phyloP scores from a whole-genome alignment of 768 basidiomycete genomes.

The Mycena latifolia region DNA sequence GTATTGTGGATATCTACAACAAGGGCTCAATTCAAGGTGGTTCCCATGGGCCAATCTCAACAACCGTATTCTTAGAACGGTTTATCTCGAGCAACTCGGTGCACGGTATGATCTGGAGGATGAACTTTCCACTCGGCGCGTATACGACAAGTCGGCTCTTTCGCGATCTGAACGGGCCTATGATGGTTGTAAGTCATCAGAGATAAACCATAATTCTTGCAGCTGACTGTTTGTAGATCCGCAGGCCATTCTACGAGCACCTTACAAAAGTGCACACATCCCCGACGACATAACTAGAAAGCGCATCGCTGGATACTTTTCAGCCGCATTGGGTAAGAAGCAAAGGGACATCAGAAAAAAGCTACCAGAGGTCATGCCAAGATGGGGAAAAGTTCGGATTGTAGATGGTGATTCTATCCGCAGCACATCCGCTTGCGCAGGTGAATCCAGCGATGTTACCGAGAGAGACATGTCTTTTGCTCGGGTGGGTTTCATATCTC shows the following conservation, averaged over 20 bases:
- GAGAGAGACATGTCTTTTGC: constrained; percentile 12
- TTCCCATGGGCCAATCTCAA: constrained; percentile 43
- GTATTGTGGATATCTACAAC: constrained; percentile 45
- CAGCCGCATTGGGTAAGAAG: not conserved
- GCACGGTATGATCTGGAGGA: constrained; percentile 41
- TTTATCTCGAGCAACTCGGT: constrained; percentile 43
- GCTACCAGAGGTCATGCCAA: constrained; percentile 33
- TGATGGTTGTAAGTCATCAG: not conserved
- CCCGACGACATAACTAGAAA: constrained; percentile 15
- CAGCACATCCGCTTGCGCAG: not conserved
- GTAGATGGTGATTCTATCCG: constrained; percentile 39
- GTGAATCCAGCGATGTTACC: not conserved
- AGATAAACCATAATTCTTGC: too few relatives aligned
- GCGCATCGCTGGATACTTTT: constrained; percentile 35
- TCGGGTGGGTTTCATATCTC: not conserved
- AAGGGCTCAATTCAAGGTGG: constrained; percentile 39
- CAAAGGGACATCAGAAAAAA: constrained; percentile 1
- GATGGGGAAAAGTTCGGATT: too few relatives aligned
- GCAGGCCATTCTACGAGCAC: not conserved
- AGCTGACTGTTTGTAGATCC: not conserved
- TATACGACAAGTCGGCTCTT: not conserved
- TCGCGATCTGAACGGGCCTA: not conserved
- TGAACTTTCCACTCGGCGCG: constrained; percentile 19
- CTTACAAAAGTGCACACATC: not conserved
- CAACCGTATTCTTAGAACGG: constrained; percentile 38